Base-by-base conservation (phyloP, 2,329 filamentous ascomycete species). In the Arthroderma sp. region DNA sequence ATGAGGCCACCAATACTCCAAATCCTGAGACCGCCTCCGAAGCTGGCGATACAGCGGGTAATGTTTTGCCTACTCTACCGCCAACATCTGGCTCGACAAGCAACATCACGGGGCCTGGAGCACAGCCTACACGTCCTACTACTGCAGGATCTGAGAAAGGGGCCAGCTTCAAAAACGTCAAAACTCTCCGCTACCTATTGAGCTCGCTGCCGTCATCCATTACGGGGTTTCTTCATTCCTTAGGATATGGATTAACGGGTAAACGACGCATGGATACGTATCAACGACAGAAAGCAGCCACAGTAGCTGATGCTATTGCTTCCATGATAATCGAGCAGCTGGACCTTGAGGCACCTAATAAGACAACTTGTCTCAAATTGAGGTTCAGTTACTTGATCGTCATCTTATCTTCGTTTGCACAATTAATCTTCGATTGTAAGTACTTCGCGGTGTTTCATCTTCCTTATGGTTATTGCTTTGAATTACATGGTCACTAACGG, bases 171-270 rank as follows among this genome's bases (percentile, higher is more conserved):
- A 78, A 83, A 58, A 98, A 96, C 60, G 86, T 82, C 36, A 78
- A 83, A 57, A 81, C 77, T 8, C 71, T 96, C 38, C 77, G 82
- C 33, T 81, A 80, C 52, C 69, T 96, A 7, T 72, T 96, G 8
- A 82, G 83, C 55, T 81, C 85, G 31, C 75, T 93, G 54, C 80
- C 88, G 22, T 79, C 80, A 6, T 81, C 82, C 3, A 82, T 88
- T n/a, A 83, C 86, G 11, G 81, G 83, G 0, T 83, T 96, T 53
- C 83, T 94, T 58, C 86, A 94, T 56, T 82, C 80, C 1, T 69
- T 96, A 37, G 89, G 89, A 8, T 91, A 86, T 61, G 77, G 83
- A 10, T 69, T 96, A 22, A 72, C 94, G 3, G 78, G 79, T 37
- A 83, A 86, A 47, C 78, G 87, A 41, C 78, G 78, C 50, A 72